Evolutionary conservation across 164 flowering plant genomes (phyloP).

Genomic region (Annona cherimola): DNA sequence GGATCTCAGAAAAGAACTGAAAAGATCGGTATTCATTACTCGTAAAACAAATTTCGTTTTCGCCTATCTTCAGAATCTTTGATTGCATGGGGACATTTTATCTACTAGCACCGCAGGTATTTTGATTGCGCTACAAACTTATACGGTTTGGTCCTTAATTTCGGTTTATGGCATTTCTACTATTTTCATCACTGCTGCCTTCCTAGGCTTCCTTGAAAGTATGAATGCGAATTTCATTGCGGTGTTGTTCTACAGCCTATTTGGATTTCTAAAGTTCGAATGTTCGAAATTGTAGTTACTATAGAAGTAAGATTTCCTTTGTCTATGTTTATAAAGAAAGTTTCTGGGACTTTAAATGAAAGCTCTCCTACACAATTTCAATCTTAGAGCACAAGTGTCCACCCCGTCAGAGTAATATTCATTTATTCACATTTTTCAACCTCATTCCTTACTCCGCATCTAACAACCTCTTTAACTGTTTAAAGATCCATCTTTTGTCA

Average conservation of each 20-base stretch:
- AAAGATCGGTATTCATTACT: slow-evolving; percentile 44
- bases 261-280: too few species aligned
- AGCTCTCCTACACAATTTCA: too few species aligned
- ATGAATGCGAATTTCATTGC: slow-evolving; percentile 13
- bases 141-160: background rate
- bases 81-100: slow-evolving; percentile 95
- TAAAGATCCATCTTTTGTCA: too few species aligned
- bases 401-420: too few species aligned
- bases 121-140: background rate
- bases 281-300: too few species aligned
- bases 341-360: too few species aligned
- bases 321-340: too few species aligned
- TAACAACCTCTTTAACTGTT: too few species aligned
- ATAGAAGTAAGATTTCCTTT: too few species aligned
- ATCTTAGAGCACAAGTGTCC: too few species aligned
- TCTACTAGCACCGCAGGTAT: slow-evolving; percentile 80
- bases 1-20: slow-evolving; percentile 34
- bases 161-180: slow-evolving; percentile 48
- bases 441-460: too few species aligned
- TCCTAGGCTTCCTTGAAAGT: slow-evolving; percentile 79
- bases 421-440: too few species aligned
- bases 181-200: slow-evolving; percentile 93
- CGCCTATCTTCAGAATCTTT: slow-evolving; percentile 94
- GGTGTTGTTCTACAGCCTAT: background rate
- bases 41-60: slow-evolving; percentile 83